Evolutionary conservation across 306 rosid species (phyloP).

Genomic region (Prosopis cineraria): DNA sequence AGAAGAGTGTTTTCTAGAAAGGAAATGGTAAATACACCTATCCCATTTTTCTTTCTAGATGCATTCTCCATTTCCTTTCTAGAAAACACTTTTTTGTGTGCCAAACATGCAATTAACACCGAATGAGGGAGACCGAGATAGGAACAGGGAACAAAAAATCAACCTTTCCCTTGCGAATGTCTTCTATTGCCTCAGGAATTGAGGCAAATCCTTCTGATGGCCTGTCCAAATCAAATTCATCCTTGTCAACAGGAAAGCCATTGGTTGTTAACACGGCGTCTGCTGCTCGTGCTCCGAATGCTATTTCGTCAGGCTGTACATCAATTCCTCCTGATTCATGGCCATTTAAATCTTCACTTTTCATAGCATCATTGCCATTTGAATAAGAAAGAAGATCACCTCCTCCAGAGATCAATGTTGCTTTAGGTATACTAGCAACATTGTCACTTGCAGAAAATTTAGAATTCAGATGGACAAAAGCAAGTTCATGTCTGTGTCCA

Average conservation of each 20-base stretch:
- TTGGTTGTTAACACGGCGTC: slow-evolving; percentile 40
- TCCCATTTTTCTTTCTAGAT: too few species aligned
- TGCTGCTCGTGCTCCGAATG: slow-evolving; percentile 49
- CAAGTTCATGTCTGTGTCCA: slow-evolving; percentile 20
- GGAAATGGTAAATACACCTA: too few species aligned
- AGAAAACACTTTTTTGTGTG: too few species aligned
- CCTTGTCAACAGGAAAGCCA: slow-evolving; percentile 54
- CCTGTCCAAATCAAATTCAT: slow-evolving; percentile 63
- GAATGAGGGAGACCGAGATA: neutral
- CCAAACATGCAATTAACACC: too few species aligned
- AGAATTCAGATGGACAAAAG: slow-evolving; percentile 30
- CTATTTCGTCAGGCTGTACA: slow-evolving; percentile 42
- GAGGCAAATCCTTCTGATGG: slow-evolving; percentile 84
- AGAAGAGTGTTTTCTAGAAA: too few species aligned
- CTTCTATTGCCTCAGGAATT: slow-evolving; percentile 76
- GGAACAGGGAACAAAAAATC: slow-evolving; percentile 7
- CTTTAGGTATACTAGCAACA: slow-evolving; percentile 48
- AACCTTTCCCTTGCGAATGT: slow-evolving; percentile 85
- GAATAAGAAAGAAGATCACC: slow-evolving; percentile 54
- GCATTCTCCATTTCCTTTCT: too few species aligned
- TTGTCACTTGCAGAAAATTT: slow-evolving; percentile 36
- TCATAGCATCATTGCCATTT: slow-evolving; percentile 30
- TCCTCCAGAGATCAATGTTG: slow-evolving; percentile 58
- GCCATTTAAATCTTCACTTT: slow-evolving; percentile 24
- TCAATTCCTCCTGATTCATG: slow-evolving; percentile 41